phyloP scores from a whole-genome alignment of 1,139 yeast species.

The Scheffersomyces parashehatae region DNA sequence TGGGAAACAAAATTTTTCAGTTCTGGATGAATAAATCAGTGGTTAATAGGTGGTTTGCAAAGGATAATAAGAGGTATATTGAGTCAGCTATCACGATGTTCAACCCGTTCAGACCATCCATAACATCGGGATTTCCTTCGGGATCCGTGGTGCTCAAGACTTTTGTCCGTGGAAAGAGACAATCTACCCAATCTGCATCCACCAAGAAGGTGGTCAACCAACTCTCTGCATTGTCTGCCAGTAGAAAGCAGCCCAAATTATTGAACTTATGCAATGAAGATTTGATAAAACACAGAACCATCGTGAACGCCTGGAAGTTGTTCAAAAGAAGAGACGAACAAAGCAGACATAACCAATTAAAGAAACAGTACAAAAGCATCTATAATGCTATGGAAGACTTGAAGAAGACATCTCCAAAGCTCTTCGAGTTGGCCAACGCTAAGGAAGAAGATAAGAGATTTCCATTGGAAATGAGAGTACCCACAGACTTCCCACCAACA shows the following conservation, averaged over 20 bases:
- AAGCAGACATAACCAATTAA: constrained; percentile 47
- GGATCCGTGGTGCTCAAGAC: constrained; percentile 10
- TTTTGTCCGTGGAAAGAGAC: constrained; percentile 41
- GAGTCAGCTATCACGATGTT: background rate
- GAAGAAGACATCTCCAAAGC: constrained; percentile 44
- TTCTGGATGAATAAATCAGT: too few species aligned
- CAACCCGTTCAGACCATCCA: constrained; percentile 3
- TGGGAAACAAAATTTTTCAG: too few species aligned
- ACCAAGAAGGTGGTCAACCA: constrained; percentile 72
- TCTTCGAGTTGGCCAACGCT: constrained; percentile 53
- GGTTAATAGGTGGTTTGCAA: too few species aligned
- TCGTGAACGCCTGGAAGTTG: constrained; percentile 80
- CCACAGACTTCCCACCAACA: constrained; percentile 90
- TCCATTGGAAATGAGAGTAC: constrained; percentile 80
- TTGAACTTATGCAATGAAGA: constrained; percentile 80
- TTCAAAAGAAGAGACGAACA: constrained; percentile 52
- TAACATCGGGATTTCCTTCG: background rate
- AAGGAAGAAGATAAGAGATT: constrained; percentile 54
- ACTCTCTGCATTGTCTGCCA: constrained; percentile 81
- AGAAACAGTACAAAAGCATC: constrained; percentile 67
- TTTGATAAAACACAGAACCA: constrained; percentile 78
- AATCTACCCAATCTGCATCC: constrained; percentile 49
- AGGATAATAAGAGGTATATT: too few species aligned
- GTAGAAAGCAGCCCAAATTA: constrained; percentile 83
- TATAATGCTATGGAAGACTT: constrained; percentile 75